These are phyloP conservation scores for Candida gorgasii DNA, from an alignment of 805 yeast genomes.

Conservation along the genomic window DNA sequence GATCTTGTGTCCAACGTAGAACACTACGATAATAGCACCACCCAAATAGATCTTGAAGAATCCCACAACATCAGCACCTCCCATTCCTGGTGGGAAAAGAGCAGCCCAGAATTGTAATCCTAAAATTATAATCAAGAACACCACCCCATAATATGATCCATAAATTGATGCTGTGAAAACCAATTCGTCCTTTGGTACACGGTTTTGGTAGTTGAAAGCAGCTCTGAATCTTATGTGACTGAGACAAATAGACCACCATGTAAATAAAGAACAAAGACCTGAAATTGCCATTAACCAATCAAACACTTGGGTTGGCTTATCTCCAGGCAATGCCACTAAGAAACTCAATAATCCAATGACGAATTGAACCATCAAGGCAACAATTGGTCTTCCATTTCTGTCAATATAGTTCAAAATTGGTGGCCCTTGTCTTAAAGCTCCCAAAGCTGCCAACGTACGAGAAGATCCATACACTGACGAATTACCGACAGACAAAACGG, in stretches of 20 bases:
- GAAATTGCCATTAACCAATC: slow-evolving; percentile 32
- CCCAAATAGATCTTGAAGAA: slow-evolving; percentile 62
- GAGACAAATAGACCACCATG: slow-evolving; percentile 32
- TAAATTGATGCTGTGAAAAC: slow-evolving; percentile 27
- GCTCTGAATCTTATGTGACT: slow-evolving; percentile 32
- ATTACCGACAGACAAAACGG: slow-evolving; percentile 37
- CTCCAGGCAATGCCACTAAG: slow-evolving; percentile 28
- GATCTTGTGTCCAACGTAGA: slow-evolving; percentile 54
- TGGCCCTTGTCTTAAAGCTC: slow-evolving; percentile 33
- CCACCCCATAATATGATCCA: slow-evolving; percentile 36
- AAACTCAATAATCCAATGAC: slow-evolving; percentile 29
- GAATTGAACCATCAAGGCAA: slow-evolving; percentile 26
- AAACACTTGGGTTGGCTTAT: slow-evolving; percentile 32
- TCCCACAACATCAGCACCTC: slow-evolving; percentile 31
- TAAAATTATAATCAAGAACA: slow-evolving; percentile 27
- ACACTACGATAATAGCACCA: slow-evolving; percentile 39
- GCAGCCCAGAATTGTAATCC: slow-evolving; percentile 42
- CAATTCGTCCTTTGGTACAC: slow-evolving; percentile 31
- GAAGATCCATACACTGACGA: slow-evolving; percentile 37
- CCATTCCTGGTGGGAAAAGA: slow-evolving; percentile 34
- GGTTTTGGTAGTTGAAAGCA: slow-evolving; percentile 23
- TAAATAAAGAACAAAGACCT: slow-evolving; percentile 31
- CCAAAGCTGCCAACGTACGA: slow-evolving; percentile 32
- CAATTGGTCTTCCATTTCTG: slow-evolving; percentile 32
- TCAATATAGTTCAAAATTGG: slow-evolving; percentile 28